These are phyloP conservation scores for Fusarium sp. DNA, from an alignment of 2,329 filamentous ascomycete species.

Conservation along the genomic window DNA sequence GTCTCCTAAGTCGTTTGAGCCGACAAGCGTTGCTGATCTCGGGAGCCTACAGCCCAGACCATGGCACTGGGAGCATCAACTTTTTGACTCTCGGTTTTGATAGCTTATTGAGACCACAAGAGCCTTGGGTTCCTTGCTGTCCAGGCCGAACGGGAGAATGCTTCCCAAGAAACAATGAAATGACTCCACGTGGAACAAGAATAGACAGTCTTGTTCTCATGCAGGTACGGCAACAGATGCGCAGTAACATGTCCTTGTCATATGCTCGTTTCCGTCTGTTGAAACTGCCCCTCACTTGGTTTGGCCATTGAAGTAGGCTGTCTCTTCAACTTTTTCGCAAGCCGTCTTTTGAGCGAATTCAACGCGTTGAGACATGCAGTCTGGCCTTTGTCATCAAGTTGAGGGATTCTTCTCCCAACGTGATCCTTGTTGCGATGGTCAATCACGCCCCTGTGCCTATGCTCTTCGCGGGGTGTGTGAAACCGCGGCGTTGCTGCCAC, in stretches of 20 bases:
- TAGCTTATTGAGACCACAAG: constrained; percentile 12
- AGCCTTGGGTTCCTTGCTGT: constrained; percentile 17
- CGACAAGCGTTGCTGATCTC: constrained; percentile 40
- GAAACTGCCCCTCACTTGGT: neutral
- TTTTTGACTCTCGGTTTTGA: constrained; percentile 5
- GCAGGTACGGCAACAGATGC: constrained; percentile 37
- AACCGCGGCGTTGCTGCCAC: constrained; percentile 25
- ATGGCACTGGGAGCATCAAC: constrained; percentile 23
- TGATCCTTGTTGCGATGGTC: constrained; percentile 17
- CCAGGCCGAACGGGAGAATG: neutral
- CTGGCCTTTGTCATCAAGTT: constrained; percentile 27
- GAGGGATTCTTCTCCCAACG: constrained; percentile 13
- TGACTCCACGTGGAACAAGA: constrained; percentile 37
- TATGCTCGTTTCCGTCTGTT: constrained; percentile 10
- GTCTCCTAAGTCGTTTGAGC: constrained; percentile 28
- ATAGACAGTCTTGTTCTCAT: constrained; percentile 23
- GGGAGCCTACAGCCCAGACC: constrained; percentile 36
- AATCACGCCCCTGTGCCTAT: constrained; percentile 36
- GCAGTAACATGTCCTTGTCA: constrained; percentile 15
- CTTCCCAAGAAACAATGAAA: constrained; percentile 26
- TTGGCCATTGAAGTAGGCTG: constrained; percentile 1
- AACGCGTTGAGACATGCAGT: constrained; percentile 23
- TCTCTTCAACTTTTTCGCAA: constrained; percentile 8
- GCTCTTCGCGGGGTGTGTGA: constrained; percentile 9
- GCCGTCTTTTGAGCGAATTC: constrained; percentile 7